Percentiles rank a stretch among this genome's conserved stretches.
Evolutionary conservation across 2,329 filamentous ascomycete genomes (phyloP).

Genomic region (Aspergillus sp.): DNA sequence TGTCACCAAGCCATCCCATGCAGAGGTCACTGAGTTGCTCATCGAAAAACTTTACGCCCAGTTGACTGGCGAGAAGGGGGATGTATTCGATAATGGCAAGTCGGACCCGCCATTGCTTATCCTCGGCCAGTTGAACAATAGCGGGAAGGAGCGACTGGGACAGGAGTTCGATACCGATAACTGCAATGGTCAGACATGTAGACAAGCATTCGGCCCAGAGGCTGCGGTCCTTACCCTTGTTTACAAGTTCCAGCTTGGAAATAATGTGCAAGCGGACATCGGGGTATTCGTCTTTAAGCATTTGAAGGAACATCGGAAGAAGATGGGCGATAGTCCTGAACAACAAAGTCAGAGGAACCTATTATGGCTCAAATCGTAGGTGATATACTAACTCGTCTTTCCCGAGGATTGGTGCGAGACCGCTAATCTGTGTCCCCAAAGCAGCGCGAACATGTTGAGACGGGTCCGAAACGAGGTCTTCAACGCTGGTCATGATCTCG

Average conservation of each 20-base stretch:
- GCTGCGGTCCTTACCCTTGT: slow-evolving; percentile 59
- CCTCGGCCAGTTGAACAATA: slow-evolving; percentile 93
- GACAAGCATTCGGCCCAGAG: not conserved
- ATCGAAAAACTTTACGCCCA: slow-evolving; percentile 96
- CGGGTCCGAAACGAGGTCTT: slow-evolving; percentile 89
- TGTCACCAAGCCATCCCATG: slow-evolving; percentile 98
- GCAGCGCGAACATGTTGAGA: slow-evolving; percentile 96
- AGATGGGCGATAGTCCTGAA: slow-evolving; percentile 86
- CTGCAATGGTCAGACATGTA: slow-evolving; percentile 37
- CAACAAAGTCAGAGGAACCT: slow-evolving; percentile 12
- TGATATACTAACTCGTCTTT: slow-evolving; percentile 73
- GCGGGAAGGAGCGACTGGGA: slow-evolving; percentile 94
- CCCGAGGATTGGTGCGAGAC: slow-evolving; percentile 89
- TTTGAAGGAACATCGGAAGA: slow-evolving; percentile 96
- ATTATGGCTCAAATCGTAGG: not conserved
- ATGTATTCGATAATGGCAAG: slow-evolving; percentile 99
- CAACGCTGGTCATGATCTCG: slow-evolving; percentile 93
- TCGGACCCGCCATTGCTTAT: slow-evolving; percentile 98
- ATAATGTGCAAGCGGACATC: slow-evolving; percentile 98
- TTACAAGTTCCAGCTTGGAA: slow-evolving; percentile 97
- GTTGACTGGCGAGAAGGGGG: slow-evolving; percentile 84
- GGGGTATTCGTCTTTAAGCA: slow-evolving; percentile 99
- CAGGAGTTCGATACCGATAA: slow-evolving; percentile 94
- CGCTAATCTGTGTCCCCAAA: slow-evolving; percentile 92
- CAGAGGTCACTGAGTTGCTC: slow-evolving; percentile 92